phyloP scores from a whole-genome alignment of 768 basidiomycete species.

The Mycena sanguinolenta region DNA sequence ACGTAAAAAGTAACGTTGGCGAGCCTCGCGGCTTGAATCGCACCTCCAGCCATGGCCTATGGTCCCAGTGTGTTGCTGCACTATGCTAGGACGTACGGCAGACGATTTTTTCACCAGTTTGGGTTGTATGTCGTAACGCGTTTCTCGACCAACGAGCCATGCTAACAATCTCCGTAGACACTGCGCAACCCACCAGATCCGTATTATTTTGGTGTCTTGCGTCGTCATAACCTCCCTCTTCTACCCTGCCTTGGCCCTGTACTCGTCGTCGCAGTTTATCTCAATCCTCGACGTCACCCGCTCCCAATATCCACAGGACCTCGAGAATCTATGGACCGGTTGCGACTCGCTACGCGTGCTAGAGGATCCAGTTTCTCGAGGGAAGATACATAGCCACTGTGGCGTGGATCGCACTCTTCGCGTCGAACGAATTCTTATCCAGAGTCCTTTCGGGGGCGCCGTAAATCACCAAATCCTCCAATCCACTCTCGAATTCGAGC shows the following conservation, averaged over 20 bases:
- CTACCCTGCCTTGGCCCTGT: slow-evolving; percentile 90
- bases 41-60: slow-evolving; percentile 28
- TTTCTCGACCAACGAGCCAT: slow-evolving; percentile 25
- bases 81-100: slow-evolving; percentile 56
- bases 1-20: slow-evolving; percentile 30
- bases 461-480: slow-evolving; percentile 73
- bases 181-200: slow-evolving; percentile 91
- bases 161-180: slow-evolving; percentile 63
- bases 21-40: slow-evolving; percentile 16
- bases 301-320: slow-evolving; percentile 69
- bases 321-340: slow-evolving; percentile 80
- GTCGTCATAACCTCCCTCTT: slow-evolving; percentile 91
- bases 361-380: slow-evolving; percentile 76
- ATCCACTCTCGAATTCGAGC: slow-evolving; percentile 76
- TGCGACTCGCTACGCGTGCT: slow-evolving; percentile 73
- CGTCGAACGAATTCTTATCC: slow-evolving; percentile 82
- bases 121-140: slow-evolving; percentile 73
- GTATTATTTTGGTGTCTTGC: slow-evolving; percentile 88
- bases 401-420: slow-evolving; percentile 77
- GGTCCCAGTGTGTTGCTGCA: slow-evolving; percentile 45
- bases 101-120: slow-evolving; percentile 76
- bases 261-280: slow-evolving; percentile 78
- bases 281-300: slow-evolving; percentile 74
- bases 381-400: slow-evolving; percentile 65
- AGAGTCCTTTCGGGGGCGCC: slow-evolving; percentile 66